These are phyloP conservation scores for Populus davidiana DNA, from an alignment of 345 rosid species.

Conservation along the genomic window DNA sequence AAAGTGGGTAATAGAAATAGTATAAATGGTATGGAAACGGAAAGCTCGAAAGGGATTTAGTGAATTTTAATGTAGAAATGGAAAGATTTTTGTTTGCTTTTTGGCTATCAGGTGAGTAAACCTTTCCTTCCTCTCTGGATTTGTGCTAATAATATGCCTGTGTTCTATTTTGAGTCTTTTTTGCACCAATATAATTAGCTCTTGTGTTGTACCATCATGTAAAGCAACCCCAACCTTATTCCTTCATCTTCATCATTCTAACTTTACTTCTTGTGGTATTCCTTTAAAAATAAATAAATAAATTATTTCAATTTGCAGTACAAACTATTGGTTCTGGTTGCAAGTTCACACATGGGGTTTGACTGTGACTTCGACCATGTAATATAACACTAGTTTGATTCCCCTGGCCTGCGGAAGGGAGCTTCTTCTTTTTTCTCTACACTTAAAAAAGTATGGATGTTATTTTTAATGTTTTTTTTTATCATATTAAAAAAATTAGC, in stretches of 20 bases:
- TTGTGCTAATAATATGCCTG: conserved; percentile 13
- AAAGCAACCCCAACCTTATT: no score
- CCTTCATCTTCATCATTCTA: background rate
- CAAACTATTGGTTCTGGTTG: conserved; percentile 6
- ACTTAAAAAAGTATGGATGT: no score
- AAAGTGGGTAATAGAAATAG: background rate
- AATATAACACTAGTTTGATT: no score
- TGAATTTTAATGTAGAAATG: conserved; percentile 23
- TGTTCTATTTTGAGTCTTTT: background rate
- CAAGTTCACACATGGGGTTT: conserved; percentile 6
- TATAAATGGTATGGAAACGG: conserved; percentile 18
- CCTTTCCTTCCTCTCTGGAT: conserved; percentile 20
- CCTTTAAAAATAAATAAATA: background rate
- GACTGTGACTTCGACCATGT: background rate
- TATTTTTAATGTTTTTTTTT: no score
- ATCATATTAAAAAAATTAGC: no score
- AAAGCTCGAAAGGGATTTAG: conserved; percentile 19
- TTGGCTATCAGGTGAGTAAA: background rate
- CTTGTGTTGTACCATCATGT: background rate
- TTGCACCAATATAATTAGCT: background rate
- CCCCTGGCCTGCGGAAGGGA: no score
- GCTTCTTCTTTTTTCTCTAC: no score
- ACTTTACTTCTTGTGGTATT: background rate
- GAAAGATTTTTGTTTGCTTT: conserved; percentile 13
- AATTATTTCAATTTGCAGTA: background rate